These are phyloP conservation scores for Ballota nigra DNA, from an alignment of 257 asterid genomes.

Conservation along the genomic window DNA sequence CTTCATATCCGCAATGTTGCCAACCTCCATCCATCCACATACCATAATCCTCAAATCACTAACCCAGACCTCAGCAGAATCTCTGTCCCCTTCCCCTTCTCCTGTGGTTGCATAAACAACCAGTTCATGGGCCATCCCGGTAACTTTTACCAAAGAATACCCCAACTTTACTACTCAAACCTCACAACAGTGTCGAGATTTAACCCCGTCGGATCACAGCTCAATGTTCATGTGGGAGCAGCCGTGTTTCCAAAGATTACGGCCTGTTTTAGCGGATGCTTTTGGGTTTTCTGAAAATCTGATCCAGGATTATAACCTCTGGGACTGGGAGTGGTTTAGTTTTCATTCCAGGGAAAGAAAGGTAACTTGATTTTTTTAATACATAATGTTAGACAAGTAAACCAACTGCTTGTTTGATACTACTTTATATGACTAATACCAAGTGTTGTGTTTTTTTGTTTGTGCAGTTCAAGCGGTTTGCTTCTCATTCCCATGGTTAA, in stretches of 20 bases:
- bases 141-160: constrained; percentile 31
- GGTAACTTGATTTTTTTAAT: constrained; percentile 35
- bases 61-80: constrained; percentile 39
- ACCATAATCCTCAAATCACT: constrained; percentile 54
- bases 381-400: too few relatives aligned
- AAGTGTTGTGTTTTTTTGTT: constrained; percentile 9
- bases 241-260: constrained; percentile 50
- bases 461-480: constrained; percentile 83
- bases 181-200: constrained; percentile 59
- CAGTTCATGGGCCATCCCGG: constrained; percentile 52
- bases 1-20: constrained; percentile 39
- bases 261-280: constrained; percentile 52
- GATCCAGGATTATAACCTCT: constrained; percentile 58
- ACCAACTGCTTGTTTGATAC: not conserved
- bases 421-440: constrained; percentile 37
- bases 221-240: constrained; percentile 63
- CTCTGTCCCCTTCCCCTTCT: constrained; percentile 56
- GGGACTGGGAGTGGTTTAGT: constrained; percentile 59
- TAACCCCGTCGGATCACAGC: constrained; percentile 32
- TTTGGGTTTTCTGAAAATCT: constrained; percentile 37
- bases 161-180: constrained; percentile 38
- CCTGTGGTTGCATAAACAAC: constrained; percentile 37
- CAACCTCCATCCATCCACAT: constrained; percentile 42
- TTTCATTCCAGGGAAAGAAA: constrained; percentile 58
- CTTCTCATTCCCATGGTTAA: constrained; percentile 21